Evolutionary conservation across 1,284 basidiomycete species (phyloP).

Genomic region (Tetrapyrgos nigripes): DNA sequence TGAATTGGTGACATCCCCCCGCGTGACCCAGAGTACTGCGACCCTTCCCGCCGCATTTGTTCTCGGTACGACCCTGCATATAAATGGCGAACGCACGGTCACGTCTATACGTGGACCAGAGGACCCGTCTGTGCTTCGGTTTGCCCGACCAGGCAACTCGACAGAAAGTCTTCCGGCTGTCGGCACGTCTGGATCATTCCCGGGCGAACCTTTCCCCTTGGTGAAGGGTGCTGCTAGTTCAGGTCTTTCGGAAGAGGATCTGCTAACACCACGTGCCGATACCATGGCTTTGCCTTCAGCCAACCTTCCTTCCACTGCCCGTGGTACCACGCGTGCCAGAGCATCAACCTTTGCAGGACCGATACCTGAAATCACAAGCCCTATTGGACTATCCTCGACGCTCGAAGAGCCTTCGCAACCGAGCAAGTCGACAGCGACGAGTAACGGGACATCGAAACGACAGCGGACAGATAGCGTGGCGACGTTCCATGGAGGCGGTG

Average conservation of each 20-base stretch:
- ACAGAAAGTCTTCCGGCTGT: slow-evolving; percentile 66
- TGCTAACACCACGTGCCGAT: slow-evolving; percentile 14
- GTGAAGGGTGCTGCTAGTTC: neutral
- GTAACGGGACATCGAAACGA: slow-evolving; percentile 37
- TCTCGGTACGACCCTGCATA: slow-evolving; percentile 5
- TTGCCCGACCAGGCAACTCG: slow-evolving; percentile 73
- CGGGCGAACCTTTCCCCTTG: neutral
- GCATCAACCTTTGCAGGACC: slow-evolving; percentile 8
- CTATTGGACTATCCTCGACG: slow-evolving; percentile 25
- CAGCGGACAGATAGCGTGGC: slow-evolving; percentile 66
- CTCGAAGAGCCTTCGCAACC: slow-evolving; percentile 21
- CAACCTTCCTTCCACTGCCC: neutral
- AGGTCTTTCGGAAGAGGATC: slow-evolving; percentile 11
- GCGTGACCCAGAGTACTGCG: slow-evolving; percentile 36
- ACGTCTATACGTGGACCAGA: slow-evolving; percentile 25
- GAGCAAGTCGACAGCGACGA: slow-evolving; percentile 21
- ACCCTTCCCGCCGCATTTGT: slow-evolving; percentile 40
- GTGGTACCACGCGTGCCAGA: slow-evolving; percentile 4
- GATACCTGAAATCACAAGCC: neutral
- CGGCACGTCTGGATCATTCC: slow-evolving; percentile 3
- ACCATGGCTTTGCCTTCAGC: slow-evolving; percentile 8
- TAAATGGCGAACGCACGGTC: slow-evolving; percentile 1
- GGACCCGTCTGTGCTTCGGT: slow-evolving; percentile 70
- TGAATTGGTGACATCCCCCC: slow-evolving; percentile 9
- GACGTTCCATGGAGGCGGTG: slow-evolving; percentile 86